Conservation (phyloP, 1,284 basidiomycete genomes). For the Apiotrichum siamense region DNA sequence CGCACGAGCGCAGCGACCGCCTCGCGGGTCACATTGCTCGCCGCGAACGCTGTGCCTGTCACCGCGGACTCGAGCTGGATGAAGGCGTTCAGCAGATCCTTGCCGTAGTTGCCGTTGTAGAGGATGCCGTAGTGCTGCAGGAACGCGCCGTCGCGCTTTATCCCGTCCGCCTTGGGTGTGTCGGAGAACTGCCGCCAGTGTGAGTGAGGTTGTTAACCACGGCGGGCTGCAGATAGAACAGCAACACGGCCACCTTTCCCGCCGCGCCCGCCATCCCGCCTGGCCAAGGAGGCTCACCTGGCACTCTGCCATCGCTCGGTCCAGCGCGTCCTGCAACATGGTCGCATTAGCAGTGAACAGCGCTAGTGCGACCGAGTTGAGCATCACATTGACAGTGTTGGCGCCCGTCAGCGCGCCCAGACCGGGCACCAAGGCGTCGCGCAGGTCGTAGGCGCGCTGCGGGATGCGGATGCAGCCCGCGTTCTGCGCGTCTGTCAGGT, state of each 20-base stretch:
- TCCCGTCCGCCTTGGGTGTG: constrained; percentile 52
- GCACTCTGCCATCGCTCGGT: constrained; percentile 16
- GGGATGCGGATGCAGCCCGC: constrained; percentile 54
- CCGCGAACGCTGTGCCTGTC: constrained; percentile 55
- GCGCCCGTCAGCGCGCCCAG: constrained; percentile 56
- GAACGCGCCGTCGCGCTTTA: constrained; percentile 60
- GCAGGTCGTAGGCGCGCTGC: constrained; percentile 53
- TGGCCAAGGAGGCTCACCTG: too few species aligned
- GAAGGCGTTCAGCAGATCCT: constrained; percentile 53
- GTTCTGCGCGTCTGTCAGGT: constrained; percentile 49
- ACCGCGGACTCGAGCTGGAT: constrained; percentile 41
- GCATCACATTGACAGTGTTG: constrained; percentile 47
- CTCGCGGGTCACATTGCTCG: constrained; percentile 44
- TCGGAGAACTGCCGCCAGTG: constrained; percentile 13
- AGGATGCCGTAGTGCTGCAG: constrained; percentile 58
- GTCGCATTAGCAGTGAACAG: constrained; percentile 19
- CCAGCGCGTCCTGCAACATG: constrained; percentile 19
- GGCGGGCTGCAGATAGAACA: too few species aligned
- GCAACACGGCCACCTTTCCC: too few species aligned
- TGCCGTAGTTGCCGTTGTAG: constrained; percentile 62
- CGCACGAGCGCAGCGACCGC: constrained; percentile 55
- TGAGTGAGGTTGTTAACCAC: too few species aligned
- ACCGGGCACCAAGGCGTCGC: constrained; percentile 50
- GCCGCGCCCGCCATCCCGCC: too few species aligned
- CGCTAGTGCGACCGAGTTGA: constrained; percentile 24